phyloP scores from a whole-genome alignment of 768 basidiomycete genomes.

The Tricholoma bakamatsutake region DNA sequence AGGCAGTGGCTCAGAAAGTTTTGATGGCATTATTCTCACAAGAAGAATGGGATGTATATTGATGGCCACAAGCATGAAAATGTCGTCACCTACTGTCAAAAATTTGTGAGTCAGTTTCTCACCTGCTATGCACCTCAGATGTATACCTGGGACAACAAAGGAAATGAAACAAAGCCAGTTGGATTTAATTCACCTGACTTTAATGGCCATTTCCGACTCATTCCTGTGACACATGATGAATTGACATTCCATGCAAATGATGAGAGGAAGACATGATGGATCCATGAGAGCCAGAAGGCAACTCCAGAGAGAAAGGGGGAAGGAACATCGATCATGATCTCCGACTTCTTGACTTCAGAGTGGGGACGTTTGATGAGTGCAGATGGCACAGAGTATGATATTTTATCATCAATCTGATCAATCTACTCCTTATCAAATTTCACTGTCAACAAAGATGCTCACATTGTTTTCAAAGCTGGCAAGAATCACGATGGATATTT shows the following conservation, averaged over 20 bases:
- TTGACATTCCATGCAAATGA: background rate
- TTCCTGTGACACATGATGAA: background rate
- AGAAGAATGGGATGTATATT: background rate
- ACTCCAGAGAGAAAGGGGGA: background rate
- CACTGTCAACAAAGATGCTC: background rate
- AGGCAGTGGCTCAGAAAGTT: conserved; percentile 11
- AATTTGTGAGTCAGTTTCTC: conserved; percentile 17
- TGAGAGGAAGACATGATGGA: background rate
- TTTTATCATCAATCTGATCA: background rate
- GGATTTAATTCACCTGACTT: conserved; percentile 7
- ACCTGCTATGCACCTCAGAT: conserved; percentile 3
- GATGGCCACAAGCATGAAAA: conserved; percentile 13
- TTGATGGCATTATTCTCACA: conserved; percentile 21
- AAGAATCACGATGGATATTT: background rate
- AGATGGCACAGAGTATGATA: too few relatives aligned
- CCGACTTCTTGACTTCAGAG: background rate
- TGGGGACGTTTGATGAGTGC: background rate
- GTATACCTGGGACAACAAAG: conserved; percentile 18
- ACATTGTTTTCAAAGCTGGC: too few relatives aligned
- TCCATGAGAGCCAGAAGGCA: background rate
- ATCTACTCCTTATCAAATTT: background rate
- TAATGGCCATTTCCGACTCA: background rate
- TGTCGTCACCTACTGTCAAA: conserved; percentile 27
- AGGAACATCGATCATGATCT: background rate
- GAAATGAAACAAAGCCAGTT: conserved; percentile 9